Percentiles rank a stretch among this genome's conserved stretches.
These are phyloP conservation scores for Trichosporon asahii DNA, from an alignment of 1,284 basidiomycete species.

Conservation along the genomic window DNA sequence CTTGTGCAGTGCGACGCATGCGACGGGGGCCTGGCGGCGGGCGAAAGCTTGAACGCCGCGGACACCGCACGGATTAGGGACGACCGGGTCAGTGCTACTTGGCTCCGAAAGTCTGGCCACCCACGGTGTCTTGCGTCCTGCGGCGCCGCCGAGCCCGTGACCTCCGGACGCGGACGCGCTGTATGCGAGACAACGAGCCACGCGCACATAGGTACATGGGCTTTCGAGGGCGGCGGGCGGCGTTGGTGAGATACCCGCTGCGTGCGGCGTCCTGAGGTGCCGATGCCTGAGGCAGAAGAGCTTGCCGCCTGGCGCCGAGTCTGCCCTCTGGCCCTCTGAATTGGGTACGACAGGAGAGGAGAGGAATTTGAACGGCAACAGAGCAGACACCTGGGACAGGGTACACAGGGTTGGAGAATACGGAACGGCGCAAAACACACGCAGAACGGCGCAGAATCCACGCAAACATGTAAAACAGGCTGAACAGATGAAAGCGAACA, in stretches of 20 bases:
- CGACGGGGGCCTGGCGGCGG: too few species aligned
- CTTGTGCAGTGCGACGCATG: background rate
- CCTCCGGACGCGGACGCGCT: background rate
- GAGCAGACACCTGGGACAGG: background rate
- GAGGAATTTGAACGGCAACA: too few species aligned
- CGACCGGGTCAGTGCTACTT: too few species aligned
- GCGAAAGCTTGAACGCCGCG: background rate
- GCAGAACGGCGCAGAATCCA: background rate
- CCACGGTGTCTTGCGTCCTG: background rate
- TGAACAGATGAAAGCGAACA: background rate
- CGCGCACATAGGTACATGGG: background rate
- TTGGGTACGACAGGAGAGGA: background rate
- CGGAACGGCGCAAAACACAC: background rate
- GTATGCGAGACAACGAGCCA: background rate
- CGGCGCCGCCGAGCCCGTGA: too few species aligned
- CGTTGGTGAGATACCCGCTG: background rate
- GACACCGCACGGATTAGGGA: background rate
- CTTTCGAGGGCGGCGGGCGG: background rate
- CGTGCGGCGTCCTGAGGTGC: too few species aligned
- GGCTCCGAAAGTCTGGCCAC: too few species aligned
- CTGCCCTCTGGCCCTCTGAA: background rate
- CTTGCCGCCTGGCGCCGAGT: background rate
- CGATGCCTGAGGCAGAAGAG: too few species aligned
- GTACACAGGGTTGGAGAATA: background rate
- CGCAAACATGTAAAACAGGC: background rate